Conservation (phyloP, 2,329 filamentous ascomycete species). For the Calonectria naviculata region DNA sequence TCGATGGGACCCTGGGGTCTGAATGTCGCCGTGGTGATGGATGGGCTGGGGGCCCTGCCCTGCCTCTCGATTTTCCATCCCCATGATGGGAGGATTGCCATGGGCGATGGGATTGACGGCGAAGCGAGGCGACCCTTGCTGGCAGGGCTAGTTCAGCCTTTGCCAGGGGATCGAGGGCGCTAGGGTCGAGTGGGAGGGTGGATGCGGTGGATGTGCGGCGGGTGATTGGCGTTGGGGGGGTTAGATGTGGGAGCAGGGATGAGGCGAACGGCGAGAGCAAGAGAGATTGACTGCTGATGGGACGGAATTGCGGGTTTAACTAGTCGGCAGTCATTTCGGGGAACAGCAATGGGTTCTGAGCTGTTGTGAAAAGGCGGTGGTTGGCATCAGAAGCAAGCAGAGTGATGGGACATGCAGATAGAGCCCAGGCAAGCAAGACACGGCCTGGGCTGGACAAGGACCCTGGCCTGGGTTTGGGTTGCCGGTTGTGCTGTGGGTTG, state of each 20-base stretch:
- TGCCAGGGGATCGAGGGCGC: not conserved
- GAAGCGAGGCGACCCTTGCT: constrained; percentile 1
- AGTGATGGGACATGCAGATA: not conserved
- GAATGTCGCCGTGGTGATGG: constrained; percentile 5
- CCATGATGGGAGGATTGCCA: not conserved
- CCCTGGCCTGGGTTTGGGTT: not conserved
- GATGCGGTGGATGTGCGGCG: not conserved
- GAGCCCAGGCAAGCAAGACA: not conserved
- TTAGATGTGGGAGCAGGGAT: not conserved
- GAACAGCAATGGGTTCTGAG: not conserved
- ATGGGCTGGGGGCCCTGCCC: not conserved
- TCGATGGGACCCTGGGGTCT: not conserved
- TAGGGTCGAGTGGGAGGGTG: constrained; percentile 1
- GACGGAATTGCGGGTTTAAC: not conserved
- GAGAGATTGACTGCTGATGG: not conserved
- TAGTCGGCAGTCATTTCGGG: not conserved
- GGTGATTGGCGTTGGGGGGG: not conserved
- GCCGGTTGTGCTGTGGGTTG: too few species aligned
- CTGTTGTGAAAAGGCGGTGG: not conserved
- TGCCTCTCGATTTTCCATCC: not conserved
- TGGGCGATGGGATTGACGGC: not conserved
- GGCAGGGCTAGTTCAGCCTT: constrained; percentile 4
- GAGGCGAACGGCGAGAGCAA: not conserved
- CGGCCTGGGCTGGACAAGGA: not conserved
- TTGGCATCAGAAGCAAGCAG: not conserved